Evolutionary conservation across 805 yeast species (phyloP).

Genomic region (Saturnispora zaruensis): DNA sequence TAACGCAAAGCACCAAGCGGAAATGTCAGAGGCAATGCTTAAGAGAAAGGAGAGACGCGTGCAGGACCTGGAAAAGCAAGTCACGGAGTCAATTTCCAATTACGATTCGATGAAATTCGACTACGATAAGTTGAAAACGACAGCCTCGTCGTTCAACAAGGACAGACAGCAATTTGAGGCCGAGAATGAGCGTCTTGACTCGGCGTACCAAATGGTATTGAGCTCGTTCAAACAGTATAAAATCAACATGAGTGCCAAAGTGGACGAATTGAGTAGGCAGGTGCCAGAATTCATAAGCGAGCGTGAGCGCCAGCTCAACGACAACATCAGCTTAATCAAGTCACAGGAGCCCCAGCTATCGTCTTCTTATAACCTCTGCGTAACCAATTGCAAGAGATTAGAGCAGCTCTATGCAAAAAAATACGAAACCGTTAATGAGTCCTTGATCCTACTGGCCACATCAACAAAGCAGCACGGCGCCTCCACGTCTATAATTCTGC

Average conservation of each 20-base stretch:
- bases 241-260: constrained; percentile 37
- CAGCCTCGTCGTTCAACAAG: constrained; percentile 41
- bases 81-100: constrained; percentile 37
- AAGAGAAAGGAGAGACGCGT: constrained; percentile 65
- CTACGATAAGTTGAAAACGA: constrained; percentile 40
- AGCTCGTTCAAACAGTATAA: constrained; percentile 44
- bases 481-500: constrained; percentile 36
- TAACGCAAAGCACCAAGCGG: constrained; percentile 69
- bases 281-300: constrained; percentile 32
- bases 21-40: constrained; percentile 58
- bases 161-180: constrained; percentile 36
- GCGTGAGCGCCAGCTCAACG: constrained; percentile 28
- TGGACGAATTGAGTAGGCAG: constrained; percentile 30
- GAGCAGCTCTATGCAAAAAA: constrained; percentile 42
- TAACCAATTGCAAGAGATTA: constrained; percentile 38
- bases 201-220: constrained; percentile 50
- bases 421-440: constrained; percentile 36
- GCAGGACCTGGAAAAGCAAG: constrained; percentile 53
- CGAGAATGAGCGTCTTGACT: constrained; percentile 49
- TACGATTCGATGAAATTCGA: constrained; percentile 43
- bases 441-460: constrained; percentile 36
- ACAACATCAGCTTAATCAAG: constrained; percentile 31
- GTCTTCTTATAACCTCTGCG: constrained; percentile 40
- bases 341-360: constrained; percentile 42
- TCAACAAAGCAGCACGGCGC: constrained; percentile 42